Evolutionary conservation across 23 red algal genomes (phyloP).

Genomic region (Chondrus crispus): DNA sequence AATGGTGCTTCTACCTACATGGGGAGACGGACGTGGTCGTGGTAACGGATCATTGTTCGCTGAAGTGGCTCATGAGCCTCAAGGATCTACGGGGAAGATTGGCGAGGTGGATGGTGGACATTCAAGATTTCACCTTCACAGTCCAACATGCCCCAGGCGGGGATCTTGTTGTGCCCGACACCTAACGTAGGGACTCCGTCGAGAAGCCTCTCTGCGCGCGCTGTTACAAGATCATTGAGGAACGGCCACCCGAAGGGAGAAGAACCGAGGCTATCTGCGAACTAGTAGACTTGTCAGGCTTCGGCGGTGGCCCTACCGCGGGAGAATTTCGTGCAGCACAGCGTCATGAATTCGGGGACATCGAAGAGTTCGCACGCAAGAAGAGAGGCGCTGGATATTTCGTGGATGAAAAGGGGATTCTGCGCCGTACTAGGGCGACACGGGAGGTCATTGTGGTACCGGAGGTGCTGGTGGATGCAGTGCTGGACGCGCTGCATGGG

Average conservation of each 20-base stretch:
- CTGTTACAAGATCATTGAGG: background rate
- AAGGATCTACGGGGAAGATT: background rate
- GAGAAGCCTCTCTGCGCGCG: background rate
- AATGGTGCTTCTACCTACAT: background rate
- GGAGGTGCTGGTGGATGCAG: background rate
- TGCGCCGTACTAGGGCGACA: too few relatives aligned
- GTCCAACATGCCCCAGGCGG: background rate
- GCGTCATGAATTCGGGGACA: background rate
- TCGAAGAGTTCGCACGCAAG: background rate
- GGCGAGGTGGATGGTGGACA: background rate
- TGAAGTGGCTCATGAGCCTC: background rate
- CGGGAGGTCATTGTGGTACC: constrained; percentile 18
- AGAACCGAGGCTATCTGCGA: too few relatives aligned
- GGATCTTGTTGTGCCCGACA: background rate
- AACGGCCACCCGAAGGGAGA: too few relatives aligned
- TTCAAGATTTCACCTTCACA: background rate
- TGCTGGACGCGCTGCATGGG: background rate
- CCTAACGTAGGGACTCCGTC: background rate
- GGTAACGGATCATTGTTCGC: background rate
- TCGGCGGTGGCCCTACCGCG: too few relatives aligned
- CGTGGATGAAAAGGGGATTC: too few relatives aligned
- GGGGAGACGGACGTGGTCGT: background rate
- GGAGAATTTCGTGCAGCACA: too few relatives aligned
- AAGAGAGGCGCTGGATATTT: too few relatives aligned
- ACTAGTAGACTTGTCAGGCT: too few relatives aligned